Evolutionary conservation across 768 basidiomycete species (phyloP).

Genomic region (Termitomyces sp.): DNA sequence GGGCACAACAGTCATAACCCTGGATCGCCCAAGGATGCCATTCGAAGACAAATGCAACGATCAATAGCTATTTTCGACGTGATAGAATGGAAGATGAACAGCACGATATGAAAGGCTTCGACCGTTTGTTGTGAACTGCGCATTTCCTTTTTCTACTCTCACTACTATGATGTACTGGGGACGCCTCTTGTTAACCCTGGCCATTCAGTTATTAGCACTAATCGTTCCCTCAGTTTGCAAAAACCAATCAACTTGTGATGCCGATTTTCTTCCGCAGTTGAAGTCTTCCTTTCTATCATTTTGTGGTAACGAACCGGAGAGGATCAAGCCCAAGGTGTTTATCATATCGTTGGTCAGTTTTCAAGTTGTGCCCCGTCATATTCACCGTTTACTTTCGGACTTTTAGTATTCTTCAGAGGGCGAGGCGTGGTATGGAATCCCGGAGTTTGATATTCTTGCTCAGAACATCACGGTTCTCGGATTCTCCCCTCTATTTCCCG

Average conservation of each 20-base stretch:
- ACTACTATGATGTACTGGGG: background rate
- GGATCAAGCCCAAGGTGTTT: constrained; percentile 10
- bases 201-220: background rate
- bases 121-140: background rate
- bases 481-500: constrained; percentile 1
- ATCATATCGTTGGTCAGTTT: constrained; percentile 10
- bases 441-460: constrained; percentile 7
- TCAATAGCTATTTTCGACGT: background rate
- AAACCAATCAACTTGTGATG: background rate
- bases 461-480: constrained; percentile 8
- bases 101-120: background rate
- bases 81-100: constrained; percentile 1
- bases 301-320: background rate
- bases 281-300: background rate
- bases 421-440: constrained; percentile 5
- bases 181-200: background rate
- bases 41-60: background rate
- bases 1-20: too few species aligned
- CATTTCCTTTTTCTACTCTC: background rate
- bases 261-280: background rate
- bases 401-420: constrained; percentile 8
- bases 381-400: background rate
- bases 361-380: background rate
- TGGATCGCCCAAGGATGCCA: background rate
- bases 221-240: background rate